phyloP scores from a whole-genome alignment of 2,329 filamentous ascomycete genomes.

The Penicillium sp. region DNA sequence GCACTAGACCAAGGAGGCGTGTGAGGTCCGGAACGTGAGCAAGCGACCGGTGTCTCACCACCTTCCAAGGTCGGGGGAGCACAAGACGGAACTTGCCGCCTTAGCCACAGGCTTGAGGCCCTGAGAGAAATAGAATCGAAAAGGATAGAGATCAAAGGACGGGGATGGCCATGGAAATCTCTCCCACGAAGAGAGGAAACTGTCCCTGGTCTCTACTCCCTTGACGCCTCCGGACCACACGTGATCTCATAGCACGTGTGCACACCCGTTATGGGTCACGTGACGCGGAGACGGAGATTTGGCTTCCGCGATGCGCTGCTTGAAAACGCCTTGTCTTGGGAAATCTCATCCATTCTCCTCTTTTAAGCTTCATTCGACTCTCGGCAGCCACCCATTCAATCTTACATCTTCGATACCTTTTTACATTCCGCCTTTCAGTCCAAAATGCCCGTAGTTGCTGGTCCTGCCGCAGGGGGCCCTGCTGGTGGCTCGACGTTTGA shows the following conservation, averaged over 20 bases:
- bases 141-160: slow-evolving; percentile 19
- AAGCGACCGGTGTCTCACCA: slow-evolving; percentile 30
- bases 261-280: slow-evolving; percentile 21
- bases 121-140: slow-evolving; percentile 20
- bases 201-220: slow-evolving; percentile 17
- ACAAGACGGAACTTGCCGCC: slow-evolving; percentile 31
- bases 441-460: slow-evolving; percentile 58
- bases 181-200: slow-evolving; percentile 24
- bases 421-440: neutral
- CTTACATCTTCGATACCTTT: neutral
- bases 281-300: slow-evolving; percentile 20
- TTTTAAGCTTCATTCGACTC: neutral
- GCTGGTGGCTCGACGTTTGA: slow-evolving; percentile 66
- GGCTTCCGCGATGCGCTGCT: slow-evolving; percentile 5
- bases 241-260: slow-evolving; percentile 20
- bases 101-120: slow-evolving; percentile 29
- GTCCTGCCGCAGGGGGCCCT: slow-evolving; percentile 47
- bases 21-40: slow-evolving; percentile 27
- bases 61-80: slow-evolving; percentile 24
- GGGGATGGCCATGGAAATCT: slow-evolving; percentile 26
- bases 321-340: slow-evolving; percentile 16
- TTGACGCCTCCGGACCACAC: slow-evolving; percentile 20
- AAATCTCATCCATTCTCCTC: neutral
- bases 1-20: slow-evolving; percentile 31
- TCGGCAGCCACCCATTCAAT: neutral